Base-by-base conservation (phyloP, 768 basidiomycete genomes). In the Cystofilobasidium capitatum region DNA sequence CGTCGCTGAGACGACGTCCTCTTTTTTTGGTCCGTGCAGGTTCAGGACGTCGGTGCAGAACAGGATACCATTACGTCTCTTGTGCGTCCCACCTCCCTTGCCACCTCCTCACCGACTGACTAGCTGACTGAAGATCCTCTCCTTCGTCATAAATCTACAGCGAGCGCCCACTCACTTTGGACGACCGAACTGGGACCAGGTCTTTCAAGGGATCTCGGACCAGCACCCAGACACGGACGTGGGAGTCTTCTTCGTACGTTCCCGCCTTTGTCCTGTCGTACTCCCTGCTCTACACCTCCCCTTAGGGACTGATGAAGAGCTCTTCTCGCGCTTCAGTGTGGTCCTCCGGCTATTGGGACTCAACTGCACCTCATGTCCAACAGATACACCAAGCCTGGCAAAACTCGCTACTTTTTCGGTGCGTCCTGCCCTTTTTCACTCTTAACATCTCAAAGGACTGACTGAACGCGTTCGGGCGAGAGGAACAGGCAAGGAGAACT, bases 81-180 rank as follows among this genome's bases (percentile, higher is more conserved):
- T 17, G 65, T 66, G 57, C 17, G 65, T 44, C 51, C 3, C 40
- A 12, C 39, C 3, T 6, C 35, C 24, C 40, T 40, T 36, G 22
- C 22, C n/a, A n/a, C 20, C 49, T 24, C 35, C 40, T 51, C 36
- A 4, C 14, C n/a, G 22, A 35, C 22, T 39, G 0, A 1, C 3
- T 31, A 22, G 9, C 13, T 55, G n/a, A 22, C 39, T 31, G 3
- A 9, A 13, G 31, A 22, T 58, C 12, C 39, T 58, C 14, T 0
- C 17, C 5, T 42, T 37, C 31, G 2, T 35, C n/a, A n/a, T n/a
- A n/a, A n/a, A n/a, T 8, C 12, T 3, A n/a, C 47, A 62, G 14
- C 83, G 91, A 26, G 87, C 93, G 0, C 93, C 93, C 0, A 97
- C 93, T 13, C 91, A 94, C 78, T 93, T 88, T 74, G 89, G 92